Evolutionary conservation across 2,329 filamentous ascomycete species (phyloP).

Genomic region (Cercospora sojina): DNA sequence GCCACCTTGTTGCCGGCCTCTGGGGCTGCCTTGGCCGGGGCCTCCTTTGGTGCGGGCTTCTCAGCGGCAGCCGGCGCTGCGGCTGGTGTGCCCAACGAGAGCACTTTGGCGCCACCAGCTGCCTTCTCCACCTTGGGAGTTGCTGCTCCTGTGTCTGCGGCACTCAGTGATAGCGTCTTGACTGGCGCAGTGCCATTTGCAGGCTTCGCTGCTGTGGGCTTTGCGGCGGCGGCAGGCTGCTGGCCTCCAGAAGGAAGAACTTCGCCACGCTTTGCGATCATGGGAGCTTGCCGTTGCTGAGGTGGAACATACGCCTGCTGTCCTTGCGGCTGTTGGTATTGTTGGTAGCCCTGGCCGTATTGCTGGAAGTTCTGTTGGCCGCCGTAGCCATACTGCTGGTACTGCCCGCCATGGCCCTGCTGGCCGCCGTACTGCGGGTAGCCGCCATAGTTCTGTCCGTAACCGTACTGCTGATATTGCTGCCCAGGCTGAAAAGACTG

Average conservation of each 20-base stretch:
- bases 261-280: constrained; percentile 63
- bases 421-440: constrained; percentile 35
- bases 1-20: constrained; percentile 80
- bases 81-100: constrained; percentile 59
- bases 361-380: constrained; percentile 46
- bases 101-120: constrained; percentile 62
- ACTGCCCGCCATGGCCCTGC: constrained; percentile 39
- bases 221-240: constrained; percentile 46
- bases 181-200: constrained; percentile 57
- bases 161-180: constrained; percentile 61
- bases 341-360: constrained; percentile 50
- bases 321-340: constrained; percentile 42
- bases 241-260: constrained; percentile 50
- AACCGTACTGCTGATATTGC: constrained; percentile 39
- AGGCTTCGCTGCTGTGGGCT: constrained; percentile 46
- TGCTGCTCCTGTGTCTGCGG: constrained; percentile 47
- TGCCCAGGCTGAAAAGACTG: constrained; percentile 36
- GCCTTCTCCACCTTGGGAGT: constrained; percentile 55
- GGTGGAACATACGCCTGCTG: constrained; percentile 40
- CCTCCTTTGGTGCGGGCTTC: constrained; percentile 40
- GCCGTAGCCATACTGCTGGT: constrained; percentile 44
- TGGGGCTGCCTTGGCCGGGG: constrained; percentile 43
- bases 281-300: constrained; percentile 53
- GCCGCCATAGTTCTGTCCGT: constrained; percentile 40
- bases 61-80: constrained; percentile 47